phyloP scores from a whole-genome alignment of 192 early-diverging fungal species.

The Backusella morwellensis region DNA sequence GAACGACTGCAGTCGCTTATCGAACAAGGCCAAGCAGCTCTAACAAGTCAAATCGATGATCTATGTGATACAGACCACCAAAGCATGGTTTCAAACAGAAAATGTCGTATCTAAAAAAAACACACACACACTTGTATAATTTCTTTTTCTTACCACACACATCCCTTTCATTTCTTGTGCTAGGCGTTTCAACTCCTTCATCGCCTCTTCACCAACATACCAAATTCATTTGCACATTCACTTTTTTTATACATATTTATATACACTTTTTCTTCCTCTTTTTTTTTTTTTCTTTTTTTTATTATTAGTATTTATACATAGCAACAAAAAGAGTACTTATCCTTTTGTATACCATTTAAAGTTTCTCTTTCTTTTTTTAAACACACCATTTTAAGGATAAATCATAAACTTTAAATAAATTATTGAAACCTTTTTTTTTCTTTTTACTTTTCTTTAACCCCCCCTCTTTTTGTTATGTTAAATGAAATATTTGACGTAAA shows the following conservation, averaged over 20 bases:
- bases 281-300: not conserved
- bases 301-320: not conserved
- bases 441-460: not conserved
- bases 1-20: conserved; percentile 14
- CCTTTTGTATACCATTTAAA: conserved; percentile 3
- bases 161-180: not conserved
- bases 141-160: not conserved
- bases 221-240: not conserved
- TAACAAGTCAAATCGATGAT: conserved; percentile 6
- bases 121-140: not conserved
- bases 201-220: not conserved
- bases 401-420: conserved; percentile 4
- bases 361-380: not conserved
- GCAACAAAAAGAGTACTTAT: not conserved
- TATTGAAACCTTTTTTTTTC: not conserved
- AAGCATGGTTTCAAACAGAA: not conserved
- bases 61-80: not conserved
- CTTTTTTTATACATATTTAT: not conserved
- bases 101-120: not conserved
- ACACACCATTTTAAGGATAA: not conserved
- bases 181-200: not conserved
- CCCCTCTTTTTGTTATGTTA: not conserved
- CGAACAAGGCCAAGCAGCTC: conserved; percentile 15
- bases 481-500: not conserved
- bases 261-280: not conserved